Base-by-base conservation (phyloP, 2,329 filamentous ascomycete genomes). In the Sporothrix euskadiensis region DNA sequence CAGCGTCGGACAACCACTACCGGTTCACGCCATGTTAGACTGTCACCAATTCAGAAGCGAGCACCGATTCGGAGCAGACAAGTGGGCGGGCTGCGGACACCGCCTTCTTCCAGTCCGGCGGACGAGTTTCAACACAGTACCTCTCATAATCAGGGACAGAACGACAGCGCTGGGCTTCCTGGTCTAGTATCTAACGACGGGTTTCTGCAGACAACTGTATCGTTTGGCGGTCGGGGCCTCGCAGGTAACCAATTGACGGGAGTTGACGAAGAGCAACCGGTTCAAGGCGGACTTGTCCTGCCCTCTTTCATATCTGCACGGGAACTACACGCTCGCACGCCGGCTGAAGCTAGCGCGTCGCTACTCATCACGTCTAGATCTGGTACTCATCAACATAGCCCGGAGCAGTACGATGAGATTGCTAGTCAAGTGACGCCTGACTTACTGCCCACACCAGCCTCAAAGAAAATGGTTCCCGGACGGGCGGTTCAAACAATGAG, bases 171-270 rank as follows among this genome's bases (percentile, higher is more conserved):
- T 44, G 65, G 22, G 3, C 63, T 71, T 9, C 54, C 71, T 26
- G 75, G 72, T 3, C 52, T 66, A 4, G 35, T 56, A 19, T 66
- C 69, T 2, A 54, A 22, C 44, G 74, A 76, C 32, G 65, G 71
- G 2, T 56, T 74, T 16, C 70, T 61, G 26, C 75, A 76, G 69
- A 75, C 74, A 1, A 74, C 72, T 0, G 69, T 76, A n/a, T 57
- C 71, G 3, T 76, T 76, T 35, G 66, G 65, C 16, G 30, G 41
- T 26, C 47, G 30, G 16, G 12, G 19, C 30, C 19, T 7, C 4
- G 4, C n/a, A 41, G 12, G 44, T 4, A 22, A 26, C 8, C 19
- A 16, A 7, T 5, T 8, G 9, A 7, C 8, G 1, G 19, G 56
- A 3, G 30, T n/a, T 8, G 49, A 26, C 30, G 30, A 26, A 22